Evolutionary conservation across 208 protist genomes (phyloP).

Genomic region (Acanthamoeba triangularis): DNA sequence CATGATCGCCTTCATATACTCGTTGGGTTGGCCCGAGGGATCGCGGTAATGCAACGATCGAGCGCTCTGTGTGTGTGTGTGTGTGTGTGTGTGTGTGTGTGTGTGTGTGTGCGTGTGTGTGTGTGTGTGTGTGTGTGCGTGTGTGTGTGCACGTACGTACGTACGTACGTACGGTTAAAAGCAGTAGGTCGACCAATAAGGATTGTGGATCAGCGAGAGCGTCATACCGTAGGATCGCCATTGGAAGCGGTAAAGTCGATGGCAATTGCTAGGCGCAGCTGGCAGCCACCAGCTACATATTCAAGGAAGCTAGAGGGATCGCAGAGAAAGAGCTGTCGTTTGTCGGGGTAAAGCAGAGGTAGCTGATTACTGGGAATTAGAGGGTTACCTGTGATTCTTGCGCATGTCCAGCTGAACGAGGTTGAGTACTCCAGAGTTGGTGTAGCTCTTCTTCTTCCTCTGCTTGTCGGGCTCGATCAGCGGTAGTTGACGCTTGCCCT

Average conservation of each 20-base stretch:
- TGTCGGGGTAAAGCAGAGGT: no score
- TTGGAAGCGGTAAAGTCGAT: conserved; percentile 89
- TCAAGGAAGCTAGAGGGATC: conserved; percentile 77
- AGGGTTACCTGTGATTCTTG: conserved; percentile 2
- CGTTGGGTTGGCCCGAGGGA: conserved; percentile 73
- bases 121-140: no score
- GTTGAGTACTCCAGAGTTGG: conserved; percentile 40
- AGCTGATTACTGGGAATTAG: no score
- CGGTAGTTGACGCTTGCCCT: neutral
- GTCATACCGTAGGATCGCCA: neutral
- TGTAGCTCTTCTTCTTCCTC: conserved; percentile 75
- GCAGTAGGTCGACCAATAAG: no score
- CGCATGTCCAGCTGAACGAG: neutral
- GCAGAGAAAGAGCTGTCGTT: neutral
- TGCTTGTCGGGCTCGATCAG: conserved; percentile 33
- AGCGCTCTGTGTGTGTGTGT: neutral
- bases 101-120: no score
- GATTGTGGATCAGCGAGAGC: no score
- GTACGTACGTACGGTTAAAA: no score
- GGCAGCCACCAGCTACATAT: conserved; percentile 85
- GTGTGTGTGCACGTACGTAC: no score
- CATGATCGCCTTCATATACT: conserved; percentile 79
- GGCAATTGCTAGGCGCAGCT: conserved; percentile 82
- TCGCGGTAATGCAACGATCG: conserved; percentile 80
- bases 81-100: no score